Base-by-base conservation (phyloP, 1,284 basidiomycete species). In the Rhodotorula mucilaginosa region DNA sequence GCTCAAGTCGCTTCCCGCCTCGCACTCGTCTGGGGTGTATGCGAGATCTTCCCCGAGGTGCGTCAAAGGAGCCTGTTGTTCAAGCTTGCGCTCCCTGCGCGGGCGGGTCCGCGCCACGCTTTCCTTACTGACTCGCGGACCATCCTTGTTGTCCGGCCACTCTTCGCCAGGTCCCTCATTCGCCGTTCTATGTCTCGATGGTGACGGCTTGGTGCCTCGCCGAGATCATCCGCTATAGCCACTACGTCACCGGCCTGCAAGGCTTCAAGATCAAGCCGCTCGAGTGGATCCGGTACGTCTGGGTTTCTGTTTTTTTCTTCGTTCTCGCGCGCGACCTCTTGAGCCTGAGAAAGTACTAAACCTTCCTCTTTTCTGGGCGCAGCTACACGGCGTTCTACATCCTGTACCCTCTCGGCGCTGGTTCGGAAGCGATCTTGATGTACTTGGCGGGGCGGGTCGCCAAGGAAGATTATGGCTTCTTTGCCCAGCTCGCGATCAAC, bases 311-410 rank as follows among this genome's bases (percentile, higher is more conserved):
- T 56, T 1, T 34, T 34, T 8, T 34, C 5, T 34, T 34, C 26
- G 26, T 26, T 26, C 26, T 26, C 34, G 34, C 34, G 34, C 34
- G 34, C 34, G 5, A 34, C 34, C 34, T 5, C 34, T 34, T 34
- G 34, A 7, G 34, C 34, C 34, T 6, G 34, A 34, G 34, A 34
- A 34, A 5, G 34, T 26, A 26, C 34, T 34, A 8, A 7, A 34
- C 34, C 34, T 34, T 34, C 5, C 34, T 34, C 34, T 34, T 34
- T 34, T 34, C 26, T 6, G 34, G 34, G 34, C 16, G 34, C 59
- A 81, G 94, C 66, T 99, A 98, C 85, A 92, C 93, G 44, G 87
- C 92, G 10, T 99, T 98, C 83, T 94, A 91, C 81, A 77, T 94
- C 61, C 87, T 98, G 44, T 99, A 99, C 83, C 93, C 92, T 5